Base-by-base conservation (phyloP, 371 early-diverging fungal species). In the Rhizopus sp. region DNA sequence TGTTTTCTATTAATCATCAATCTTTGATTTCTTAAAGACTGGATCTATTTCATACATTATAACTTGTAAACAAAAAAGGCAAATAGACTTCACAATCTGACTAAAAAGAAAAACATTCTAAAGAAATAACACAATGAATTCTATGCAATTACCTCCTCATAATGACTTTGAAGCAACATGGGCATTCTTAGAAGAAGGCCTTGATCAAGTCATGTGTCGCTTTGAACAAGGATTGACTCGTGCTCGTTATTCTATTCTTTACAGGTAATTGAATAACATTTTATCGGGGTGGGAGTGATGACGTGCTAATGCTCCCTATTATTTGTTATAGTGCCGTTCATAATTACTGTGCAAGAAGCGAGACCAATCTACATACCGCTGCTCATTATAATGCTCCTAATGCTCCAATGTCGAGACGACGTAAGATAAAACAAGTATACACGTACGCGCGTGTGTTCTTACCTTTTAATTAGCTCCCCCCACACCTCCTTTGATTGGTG, bases 401-500 rank as follows among this genome's bases (percentile, higher is more conserved):
- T 15, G n/a, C 50, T 53, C 59, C 16, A 41, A 71, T 53, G 52
- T 64, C 62, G 46, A 75, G 66, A 48, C 69, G 64, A 62, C 69
- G 60, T 71, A 71, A 48, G 32, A 37, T 29, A 5, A 37, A 9
- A 38, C 15, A 30, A 8, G 2, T 33, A 32, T 10, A 57, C 23
- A 29, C 15, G 1, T 44, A 51, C 7, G 47, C 30, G 13, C 46
- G 7, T 45, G 17, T 55, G n/a, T 33, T 35, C 10, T 55, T 23
- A 17, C 37, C 3, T 46, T 17, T 8, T 23, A 1, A 34, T 40
- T 23, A 51, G 54, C 60, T 45, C 34, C 62, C 56, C 60, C 77
- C 59, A 89, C 91, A 29, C 92, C 93, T 4, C 88, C 88, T 44
- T 66, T 92, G 44, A 91, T 89, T 64, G 96, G 96, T 40, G 86